Evolutionary conservation across 2,329 filamentous ascomycete genomes (phyloP).

Genomic region (Xylariaceae sp.): DNA sequence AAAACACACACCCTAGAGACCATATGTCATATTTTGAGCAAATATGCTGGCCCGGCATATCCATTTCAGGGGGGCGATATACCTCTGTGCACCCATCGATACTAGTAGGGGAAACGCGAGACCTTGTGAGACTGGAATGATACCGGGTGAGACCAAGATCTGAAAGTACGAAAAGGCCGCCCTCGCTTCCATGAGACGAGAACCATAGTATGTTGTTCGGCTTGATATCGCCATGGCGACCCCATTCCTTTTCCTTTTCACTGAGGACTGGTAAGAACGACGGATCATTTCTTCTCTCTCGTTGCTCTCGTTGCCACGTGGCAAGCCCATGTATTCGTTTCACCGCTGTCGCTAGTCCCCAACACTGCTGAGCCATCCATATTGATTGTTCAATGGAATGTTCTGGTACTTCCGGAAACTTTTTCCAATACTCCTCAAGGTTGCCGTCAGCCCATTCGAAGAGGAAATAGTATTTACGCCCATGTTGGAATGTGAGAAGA

Average conservation of each 20-base stretch:
- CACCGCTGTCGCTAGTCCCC: neutral
- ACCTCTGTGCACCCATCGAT: neutral
- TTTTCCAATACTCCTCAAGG: neutral
- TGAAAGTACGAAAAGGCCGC: neutral
- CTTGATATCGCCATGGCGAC: neutral
- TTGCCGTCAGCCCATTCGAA: neutral
- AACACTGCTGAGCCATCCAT: neutral
- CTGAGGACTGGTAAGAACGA: too few species aligned
- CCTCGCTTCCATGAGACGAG: neutral
- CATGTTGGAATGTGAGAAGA: neutral
- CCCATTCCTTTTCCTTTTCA: too few species aligned
- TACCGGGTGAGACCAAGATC: neutral
- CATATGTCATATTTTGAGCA: neutral
- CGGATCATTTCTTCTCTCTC: neutral
- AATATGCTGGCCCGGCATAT: neutral
- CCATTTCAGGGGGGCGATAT: neutral
- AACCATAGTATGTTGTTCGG: neutral
- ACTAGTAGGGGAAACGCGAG: neutral
- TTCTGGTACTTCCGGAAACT: neutral
- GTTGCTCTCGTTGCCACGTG: neutral
- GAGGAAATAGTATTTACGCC: neutral
- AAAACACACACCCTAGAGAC: neutral
- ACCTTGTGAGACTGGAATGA: neutral
- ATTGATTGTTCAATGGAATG: neutral
- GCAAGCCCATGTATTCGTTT: neutral